phyloP scores from a whole-genome alignment of 2,329 filamentous ascomycete genomes.

The Didymella keratinophila region DNA sequence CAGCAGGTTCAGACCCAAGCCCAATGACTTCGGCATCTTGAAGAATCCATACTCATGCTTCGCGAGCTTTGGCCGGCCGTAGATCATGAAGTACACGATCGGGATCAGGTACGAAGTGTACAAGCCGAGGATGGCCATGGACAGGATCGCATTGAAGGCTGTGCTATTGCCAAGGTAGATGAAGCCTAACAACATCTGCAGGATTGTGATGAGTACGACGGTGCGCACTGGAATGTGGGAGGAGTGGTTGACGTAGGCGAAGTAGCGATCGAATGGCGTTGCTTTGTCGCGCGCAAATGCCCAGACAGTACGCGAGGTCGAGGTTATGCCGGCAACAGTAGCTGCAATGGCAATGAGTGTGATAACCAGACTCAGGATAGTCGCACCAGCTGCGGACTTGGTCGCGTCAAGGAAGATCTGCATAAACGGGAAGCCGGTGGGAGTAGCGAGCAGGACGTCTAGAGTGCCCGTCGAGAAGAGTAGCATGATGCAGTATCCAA shows the following conservation, averaged over 20 bases:
- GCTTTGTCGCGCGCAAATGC: constrained; percentile 52
- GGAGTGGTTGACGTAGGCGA: constrained; percentile 45
- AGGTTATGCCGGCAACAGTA: constrained; percentile 41
- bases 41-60: constrained; percentile 25
- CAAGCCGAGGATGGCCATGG: constrained; percentile 55
- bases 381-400: constrained; percentile 46
- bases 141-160: constrained; percentile 54
- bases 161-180: constrained; percentile 56
- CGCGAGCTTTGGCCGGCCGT: constrained; percentile 42
- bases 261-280: constrained; percentile 49
- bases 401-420: constrained; percentile 53
- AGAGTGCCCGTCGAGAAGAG: constrained; percentile 56
- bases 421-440: constrained; percentile 56
- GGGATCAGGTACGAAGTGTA: constrained; percentile 57
- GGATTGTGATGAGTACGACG: constrained; percentile 39
- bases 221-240: constrained; percentile 48
- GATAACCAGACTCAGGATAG: constrained; percentile 49
- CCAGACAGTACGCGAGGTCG: constrained; percentile 52
- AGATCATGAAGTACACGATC: constrained; percentile 50
- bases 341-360: constrained; percentile 28
- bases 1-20: constrained; percentile 52
- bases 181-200: constrained; percentile 42
- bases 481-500: constrained; percentile 54
- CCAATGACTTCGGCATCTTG: constrained; percentile 45
- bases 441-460: constrained; percentile 49